Evolutionary conservation across 106 monocot species (phyloP), one percentile per base, ranked within the genome.

Genomic region (Dendrobium catenatum): DNA sequence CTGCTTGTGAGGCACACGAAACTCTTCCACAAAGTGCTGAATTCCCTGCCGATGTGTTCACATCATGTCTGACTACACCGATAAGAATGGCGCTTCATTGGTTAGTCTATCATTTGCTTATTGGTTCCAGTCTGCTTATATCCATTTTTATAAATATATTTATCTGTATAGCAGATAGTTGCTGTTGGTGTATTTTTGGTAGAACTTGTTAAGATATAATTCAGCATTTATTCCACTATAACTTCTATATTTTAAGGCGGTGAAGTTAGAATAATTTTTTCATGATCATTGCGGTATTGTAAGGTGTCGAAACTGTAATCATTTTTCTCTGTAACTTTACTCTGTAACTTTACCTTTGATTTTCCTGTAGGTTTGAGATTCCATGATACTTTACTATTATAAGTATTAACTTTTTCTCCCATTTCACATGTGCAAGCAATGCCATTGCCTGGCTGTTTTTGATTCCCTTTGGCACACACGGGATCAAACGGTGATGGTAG

Each of bases 41-140:
- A 79, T 99, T 93, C 84, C 98, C 98, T 68, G 94, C 98, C 80
- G 98, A 98, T 93, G 89, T 99, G 24, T 94, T 99, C 78, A 99
- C 98, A 4, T 90, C 98, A 55, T 95, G 98, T 82, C 86, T 99
- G 24, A 99, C 92, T 47, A 99, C 98, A 29, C 95, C 98, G 44
- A 99, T 99, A 76, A 94, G 13, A 74, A 74, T 74, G 74, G 74
- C 74, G 13, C 74, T 74, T 20, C 74, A 74, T 44, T 74, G 74
- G 74, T 74, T 44, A 74, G 74, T 74, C 5, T 22, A 20, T 44
- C 43, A 74, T 44, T n/a, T 44, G n/a, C 18, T 18, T 15, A 16
- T 73, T 73, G 40, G 41, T 41, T 3, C 41, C 17, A 17, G 33
- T 42, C 41, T 73, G 3, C 40, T 73, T 73, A 40, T 73, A 17